Base-by-base conservation (phyloP, 495 filamentous ascomycete species). In the Penicillium daleae region DNA sequence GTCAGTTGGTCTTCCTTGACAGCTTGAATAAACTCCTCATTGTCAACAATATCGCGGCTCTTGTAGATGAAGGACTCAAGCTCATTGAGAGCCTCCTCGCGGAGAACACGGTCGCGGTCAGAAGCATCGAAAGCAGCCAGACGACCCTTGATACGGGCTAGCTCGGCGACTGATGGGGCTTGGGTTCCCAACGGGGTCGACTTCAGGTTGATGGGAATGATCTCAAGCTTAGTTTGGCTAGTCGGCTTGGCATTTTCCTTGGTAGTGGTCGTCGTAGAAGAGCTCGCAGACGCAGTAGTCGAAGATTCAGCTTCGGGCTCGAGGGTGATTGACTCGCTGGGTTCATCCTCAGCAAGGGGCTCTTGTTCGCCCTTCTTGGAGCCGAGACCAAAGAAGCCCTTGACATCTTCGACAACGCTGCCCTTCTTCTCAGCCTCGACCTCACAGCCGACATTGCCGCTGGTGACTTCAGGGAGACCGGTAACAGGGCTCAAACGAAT, bases 51-150 rank as follows among this genome's bases (percentile, higher is more conserved):
- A 75, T 97, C 96, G 6, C 92, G 88, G 42, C 89, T 86, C 62
- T 86, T 88, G 82, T 99, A 99, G 46, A 93, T 96, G 74, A 90
- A 97, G n/a, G 84, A 87, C 74, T 99, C 95, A 27, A 99, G 86
- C 66, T 90, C 88, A 78, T 99, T 99, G 29, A 97, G 78, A 10
- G 91, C 85, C 74, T 97, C 95, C 72, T 97, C 93, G 33, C 94
- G 89, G 48, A 87, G 78, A 44, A 87, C 75, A 31, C 93, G 91
- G 6, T 89, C 83, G 49, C 80, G 79, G 76, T 99, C 95, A 1
- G 92, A 97, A 24, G 84, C 80, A 65, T 93, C 92, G 61, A 97
- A 96, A 2, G 91, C 88, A 67, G 85, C 78, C 52, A 97, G 82
- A 26, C 92, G 87, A 57, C 86, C 81, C 68, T 88, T 88, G 74